These are phyloP conservation scores for Torulaspora pretoriensis DNA, from an alignment of 1,139 yeast species.

Conservation along the genomic window DNA sequence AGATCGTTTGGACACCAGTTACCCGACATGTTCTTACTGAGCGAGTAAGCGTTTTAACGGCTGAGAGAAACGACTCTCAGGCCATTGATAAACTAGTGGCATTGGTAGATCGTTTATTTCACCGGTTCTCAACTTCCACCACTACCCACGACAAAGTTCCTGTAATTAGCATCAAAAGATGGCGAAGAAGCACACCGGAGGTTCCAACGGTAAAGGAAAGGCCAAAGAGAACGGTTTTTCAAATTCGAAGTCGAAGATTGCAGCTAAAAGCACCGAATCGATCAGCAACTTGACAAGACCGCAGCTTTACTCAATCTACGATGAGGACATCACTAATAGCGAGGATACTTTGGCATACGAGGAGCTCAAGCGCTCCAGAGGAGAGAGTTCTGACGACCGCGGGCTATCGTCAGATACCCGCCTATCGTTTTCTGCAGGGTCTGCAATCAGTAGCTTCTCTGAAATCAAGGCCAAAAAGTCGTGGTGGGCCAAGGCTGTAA, in stretches of 20 bases:
- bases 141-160: background rate
- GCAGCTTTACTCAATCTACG: slow-evolving; percentile 34
- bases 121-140: background rate
- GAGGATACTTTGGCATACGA: slow-evolving; percentile 32
- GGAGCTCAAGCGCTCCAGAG: slow-evolving; percentile 23
- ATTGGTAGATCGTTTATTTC: background rate
- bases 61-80: background rate
- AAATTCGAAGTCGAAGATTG: slow-evolving; percentile 1
- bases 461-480: slow-evolving; percentile 4
- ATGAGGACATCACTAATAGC: slow-evolving; percentile 33
- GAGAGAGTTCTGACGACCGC: slow-evolving; percentile 15
- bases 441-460: slow-evolving; percentile 4
- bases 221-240: slow-evolving; percentile 3
- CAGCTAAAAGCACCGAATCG: slow-evolving; percentile 26
- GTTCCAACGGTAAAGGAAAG: slow-evolving; percentile 1
- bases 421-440: slow-evolving; percentile 7
- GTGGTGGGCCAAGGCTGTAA: slow-evolving; percentile 14
- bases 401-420: slow-evolving; percentile 8
- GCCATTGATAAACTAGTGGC: background rate
- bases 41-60: slow-evolving; percentile 1
- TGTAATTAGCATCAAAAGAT: slow-evolving; percentile 3
- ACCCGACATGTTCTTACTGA: slow-evolving; percentile 1
- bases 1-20: background rate
- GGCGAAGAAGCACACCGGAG: slow-evolving; percentile 10
- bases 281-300: slow-evolving; percentile 32